A percentile compares a stretch with the other conserved stretches of the same genome.
These are phyloP conservation scores for Colletotrichum chlorophyti DNA, from an alignment of 2,329 filamentous ascomycete genomes.

Conservation along the genomic window DNA sequence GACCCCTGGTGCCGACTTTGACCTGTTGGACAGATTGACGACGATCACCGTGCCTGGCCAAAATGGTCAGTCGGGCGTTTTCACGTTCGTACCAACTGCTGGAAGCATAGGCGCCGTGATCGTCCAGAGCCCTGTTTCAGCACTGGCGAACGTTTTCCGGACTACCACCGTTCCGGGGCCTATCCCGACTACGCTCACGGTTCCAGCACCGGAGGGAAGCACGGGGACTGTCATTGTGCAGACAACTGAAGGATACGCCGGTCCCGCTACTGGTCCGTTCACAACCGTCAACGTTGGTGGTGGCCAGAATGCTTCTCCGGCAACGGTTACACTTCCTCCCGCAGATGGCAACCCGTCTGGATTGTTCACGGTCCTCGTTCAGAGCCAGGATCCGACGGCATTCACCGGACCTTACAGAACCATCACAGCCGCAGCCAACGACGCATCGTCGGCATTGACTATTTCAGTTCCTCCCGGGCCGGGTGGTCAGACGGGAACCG, in stretches of 20 bases:
- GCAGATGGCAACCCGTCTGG: not conserved
- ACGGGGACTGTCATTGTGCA: conserved; percentile 12
- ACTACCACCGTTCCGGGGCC: conserved; percentile 4
- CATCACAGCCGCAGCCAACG: conserved; percentile 18
- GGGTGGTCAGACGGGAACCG: conserved; percentile 4
- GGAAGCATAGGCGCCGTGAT: conserved; percentile 14
- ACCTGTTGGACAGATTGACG: conserved; percentile 1
- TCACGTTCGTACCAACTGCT: conserved; percentile 7
- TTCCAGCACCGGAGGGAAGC: conserved; percentile 8
- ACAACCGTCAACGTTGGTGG: conserved; percentile 5
- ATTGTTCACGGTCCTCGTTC: conserved; percentile 3
- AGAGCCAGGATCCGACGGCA: not conserved
- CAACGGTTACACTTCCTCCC: conserved; percentile 12
- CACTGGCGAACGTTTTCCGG: not conserved
- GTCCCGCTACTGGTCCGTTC: conserved; percentile 3
- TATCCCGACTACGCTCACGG: conserved; percentile 3
- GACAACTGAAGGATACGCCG: conserved; percentile 12
- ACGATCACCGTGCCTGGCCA: conserved; percentile 6
- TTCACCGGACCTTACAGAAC: conserved; percentile 12
- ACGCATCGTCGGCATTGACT: not conserved
- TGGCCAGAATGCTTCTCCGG: not conserved
- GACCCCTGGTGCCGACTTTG: conserved; percentile 1
- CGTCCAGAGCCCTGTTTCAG: conserved; percentile 6
- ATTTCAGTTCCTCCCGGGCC: conserved; percentile 13
- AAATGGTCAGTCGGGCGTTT: not conserved